Conservation (phyloP, 768 basidiomycete genomes). For the Trametes meyenii region DNA sequence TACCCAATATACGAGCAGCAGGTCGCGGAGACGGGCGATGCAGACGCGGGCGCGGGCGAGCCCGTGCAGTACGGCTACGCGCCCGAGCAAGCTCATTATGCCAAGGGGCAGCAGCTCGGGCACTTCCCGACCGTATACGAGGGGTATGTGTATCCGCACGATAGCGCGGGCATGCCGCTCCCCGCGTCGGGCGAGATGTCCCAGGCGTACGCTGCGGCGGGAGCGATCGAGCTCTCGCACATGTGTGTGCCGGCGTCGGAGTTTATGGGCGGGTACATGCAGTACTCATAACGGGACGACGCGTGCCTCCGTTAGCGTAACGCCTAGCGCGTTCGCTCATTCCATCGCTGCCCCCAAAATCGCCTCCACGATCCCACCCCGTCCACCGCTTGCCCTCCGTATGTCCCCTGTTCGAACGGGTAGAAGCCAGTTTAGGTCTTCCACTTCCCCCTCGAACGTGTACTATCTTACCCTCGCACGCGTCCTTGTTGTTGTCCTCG, state of each 20-base stretch:
- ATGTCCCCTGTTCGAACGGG: not conserved
- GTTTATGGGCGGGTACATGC: conserved; percentile 25
- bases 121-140: conserved; percentile 22
- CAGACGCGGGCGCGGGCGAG: not conserved
- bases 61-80: conserved; percentile 6
- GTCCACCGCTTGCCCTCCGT: not conserved
- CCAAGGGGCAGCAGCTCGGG: conserved; percentile 5
- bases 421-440: too few relatives aligned
- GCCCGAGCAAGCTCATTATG: conserved; percentile 18
- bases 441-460: not conserved
- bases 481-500: not conserved
- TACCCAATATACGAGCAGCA: conserved; percentile 12
- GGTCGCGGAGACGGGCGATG: not conserved
- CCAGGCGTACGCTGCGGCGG: conserved; percentile 17
- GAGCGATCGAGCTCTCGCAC: conserved; percentile 26
- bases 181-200: conserved; percentile 8
- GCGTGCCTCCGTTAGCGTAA: not conserved
- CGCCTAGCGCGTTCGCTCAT: not conserved
- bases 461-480: not conserved
- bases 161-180: not conserved
- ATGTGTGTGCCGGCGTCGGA: conserved; percentile 27
- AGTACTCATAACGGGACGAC: conserved; percentile 21
- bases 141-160: conserved; percentile 16
- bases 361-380: not conserved
- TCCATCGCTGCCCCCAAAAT: not conserved